Percentiles rank a stretch among this genome's conserved stretches.
These are phyloP conservation scores for Sphagnum fallax DNA, from an alignment of 228 moss, liverwort and hornwort genomes.

Conservation along the genomic window DNA sequence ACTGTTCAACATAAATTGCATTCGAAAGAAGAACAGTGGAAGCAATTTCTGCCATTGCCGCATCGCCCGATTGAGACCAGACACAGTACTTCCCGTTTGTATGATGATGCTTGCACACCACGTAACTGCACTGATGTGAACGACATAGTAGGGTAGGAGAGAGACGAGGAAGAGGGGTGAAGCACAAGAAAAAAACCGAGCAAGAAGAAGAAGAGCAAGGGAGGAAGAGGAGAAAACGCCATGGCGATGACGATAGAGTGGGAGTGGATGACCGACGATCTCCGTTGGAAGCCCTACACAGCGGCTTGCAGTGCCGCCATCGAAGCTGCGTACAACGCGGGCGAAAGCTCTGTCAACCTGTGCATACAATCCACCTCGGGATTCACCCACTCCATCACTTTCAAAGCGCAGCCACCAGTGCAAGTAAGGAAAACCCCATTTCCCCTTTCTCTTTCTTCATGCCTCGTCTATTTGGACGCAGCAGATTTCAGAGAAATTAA, in stretches of 20 bases:
- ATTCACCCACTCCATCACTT: slow-evolving; percentile 33
- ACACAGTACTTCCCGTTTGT: too few relatives aligned
- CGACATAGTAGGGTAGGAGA: too few relatives aligned
- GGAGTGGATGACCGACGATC: slow-evolving; percentile 54
- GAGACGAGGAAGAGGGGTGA: too few relatives aligned
- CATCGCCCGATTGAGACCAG: too few relatives aligned
- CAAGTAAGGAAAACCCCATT: slow-evolving; percentile 17
- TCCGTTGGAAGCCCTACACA: slow-evolving; percentile 30
- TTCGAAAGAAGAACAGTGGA: too few relatives aligned
- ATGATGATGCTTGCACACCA: too few relatives aligned
- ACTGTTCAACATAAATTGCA: too few relatives aligned
- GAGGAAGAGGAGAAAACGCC: not conserved
- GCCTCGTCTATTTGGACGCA: not conserved
- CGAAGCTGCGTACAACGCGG: slow-evolving; percentile 33
- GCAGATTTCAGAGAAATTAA: too few relatives aligned
- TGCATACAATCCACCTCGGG: slow-evolving; percentile 18
- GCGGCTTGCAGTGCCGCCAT: slow-evolving; percentile 25
- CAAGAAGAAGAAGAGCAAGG: not conserved
- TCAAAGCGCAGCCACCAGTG: slow-evolving; percentile 21
- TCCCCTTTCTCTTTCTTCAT: not conserved
- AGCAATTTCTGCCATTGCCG: too few relatives aligned
- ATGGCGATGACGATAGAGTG: slow-evolving; percentile 13
- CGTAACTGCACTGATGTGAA: too few relatives aligned
- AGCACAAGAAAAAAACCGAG: too few relatives aligned
- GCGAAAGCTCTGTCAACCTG: slow-evolving; percentile 18